phyloP scores from a whole-genome alignment of 1,284 basidiomycete genomes.

The Volvariella volvacea region DNA sequence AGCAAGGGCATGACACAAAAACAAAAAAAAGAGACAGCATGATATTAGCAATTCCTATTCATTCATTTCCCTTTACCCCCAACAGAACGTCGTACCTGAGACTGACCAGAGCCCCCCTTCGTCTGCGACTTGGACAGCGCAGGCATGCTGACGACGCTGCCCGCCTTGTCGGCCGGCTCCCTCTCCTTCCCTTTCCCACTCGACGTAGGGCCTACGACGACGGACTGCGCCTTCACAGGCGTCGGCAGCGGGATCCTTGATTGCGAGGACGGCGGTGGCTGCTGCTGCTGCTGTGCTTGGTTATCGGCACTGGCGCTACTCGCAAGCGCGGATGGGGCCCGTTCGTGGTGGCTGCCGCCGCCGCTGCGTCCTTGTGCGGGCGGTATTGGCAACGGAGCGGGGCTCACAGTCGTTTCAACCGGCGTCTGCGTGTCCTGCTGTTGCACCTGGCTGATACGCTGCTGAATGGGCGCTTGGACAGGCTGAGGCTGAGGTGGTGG shows the following conservation, averaged over 20 bases:
- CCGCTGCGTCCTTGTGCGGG: too few relatives aligned
- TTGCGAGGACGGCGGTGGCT: not conserved
- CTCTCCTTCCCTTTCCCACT: not conserved
- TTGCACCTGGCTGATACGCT: not conserved
- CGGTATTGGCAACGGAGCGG: not conserved
- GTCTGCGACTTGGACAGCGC: too few relatives aligned
- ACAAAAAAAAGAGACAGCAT: too few relatives aligned
- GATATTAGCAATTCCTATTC: too few relatives aligned
- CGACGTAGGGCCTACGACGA: not conserved
- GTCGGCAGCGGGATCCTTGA: not conserved
- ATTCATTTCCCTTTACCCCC: not conserved
- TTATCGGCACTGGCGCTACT: too few relatives aligned
- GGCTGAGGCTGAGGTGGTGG: not conserved
- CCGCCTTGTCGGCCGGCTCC: not conserved
- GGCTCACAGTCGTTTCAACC: not conserved
- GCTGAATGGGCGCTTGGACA: not conserved
- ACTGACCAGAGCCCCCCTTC: not conserved
- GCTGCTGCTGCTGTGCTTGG: too few relatives aligned
- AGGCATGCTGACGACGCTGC: too few relatives aligned
- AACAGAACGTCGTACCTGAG: not conserved
- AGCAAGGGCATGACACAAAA: too few relatives aligned
- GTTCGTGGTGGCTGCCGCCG: too few relatives aligned
- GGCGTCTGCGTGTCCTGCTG: not conserved
- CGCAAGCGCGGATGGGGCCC: too few relatives aligned
- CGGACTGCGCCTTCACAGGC: not conserved